A percentile compares a stretch with the other conserved stretches of the same genome.
These are phyloP conservation scores for Coleophoma eucalyptorum DNA, from an alignment of 2,329 filamentous ascomycete species.

Conservation along the genomic window DNA sequence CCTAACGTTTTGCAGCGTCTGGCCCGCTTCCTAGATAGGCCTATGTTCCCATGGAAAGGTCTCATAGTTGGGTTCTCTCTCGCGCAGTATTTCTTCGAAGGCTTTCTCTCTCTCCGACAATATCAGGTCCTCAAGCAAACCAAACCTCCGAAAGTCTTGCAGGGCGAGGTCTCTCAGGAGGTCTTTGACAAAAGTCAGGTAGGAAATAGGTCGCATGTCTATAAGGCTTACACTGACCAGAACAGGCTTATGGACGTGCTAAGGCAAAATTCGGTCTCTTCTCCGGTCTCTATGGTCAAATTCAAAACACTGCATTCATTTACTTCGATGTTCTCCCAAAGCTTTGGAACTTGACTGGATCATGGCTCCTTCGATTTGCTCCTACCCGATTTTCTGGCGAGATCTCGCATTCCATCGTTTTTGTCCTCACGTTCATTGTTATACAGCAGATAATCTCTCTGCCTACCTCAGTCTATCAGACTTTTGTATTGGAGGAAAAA, in stretches of 20 bases:
- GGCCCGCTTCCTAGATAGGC: slow-evolving; percentile 82
- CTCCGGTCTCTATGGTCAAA: slow-evolving; percentile 76
- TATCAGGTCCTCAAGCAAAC: slow-evolving; percentile 80
- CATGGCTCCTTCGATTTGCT: slow-evolving; percentile 68
- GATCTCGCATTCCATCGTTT: slow-evolving; percentile 89
- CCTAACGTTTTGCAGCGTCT: slow-evolving; percentile 53
- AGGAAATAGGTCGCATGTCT: slow-evolving; percentile 16
- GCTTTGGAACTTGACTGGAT: slow-evolving; percentile 80
- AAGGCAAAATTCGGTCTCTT: slow-evolving; percentile 89
- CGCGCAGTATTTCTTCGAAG: slow-evolving; percentile 86
- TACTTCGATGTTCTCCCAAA: slow-evolving; percentile 88
- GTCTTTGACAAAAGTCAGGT: slow-evolving; percentile 93
- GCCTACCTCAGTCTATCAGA: slow-evolving; percentile 84
- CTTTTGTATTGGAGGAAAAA: slow-evolving; percentile 92
- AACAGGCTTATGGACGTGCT: slow-evolving; percentile 82
- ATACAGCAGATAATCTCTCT: slow-evolving; percentile 76
- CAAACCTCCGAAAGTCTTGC: slow-evolving; percentile 79
- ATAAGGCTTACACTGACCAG: slow-evolving; percentile 7
- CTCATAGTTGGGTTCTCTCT: slow-evolving; percentile 93
- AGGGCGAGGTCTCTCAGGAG: slow-evolving; percentile 82
- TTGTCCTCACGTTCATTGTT: slow-evolving; percentile 82
- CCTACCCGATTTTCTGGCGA: slow-evolving; percentile 82
- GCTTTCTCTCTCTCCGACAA: slow-evolving; percentile 84
- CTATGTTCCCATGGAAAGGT: slow-evolving; percentile 95
- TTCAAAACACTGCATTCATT: slow-evolving; percentile 86